phyloP scores from a whole-genome alignment of 2,329 filamentous ascomycete genomes.

The Phyllosticta capitalensis region DNA sequence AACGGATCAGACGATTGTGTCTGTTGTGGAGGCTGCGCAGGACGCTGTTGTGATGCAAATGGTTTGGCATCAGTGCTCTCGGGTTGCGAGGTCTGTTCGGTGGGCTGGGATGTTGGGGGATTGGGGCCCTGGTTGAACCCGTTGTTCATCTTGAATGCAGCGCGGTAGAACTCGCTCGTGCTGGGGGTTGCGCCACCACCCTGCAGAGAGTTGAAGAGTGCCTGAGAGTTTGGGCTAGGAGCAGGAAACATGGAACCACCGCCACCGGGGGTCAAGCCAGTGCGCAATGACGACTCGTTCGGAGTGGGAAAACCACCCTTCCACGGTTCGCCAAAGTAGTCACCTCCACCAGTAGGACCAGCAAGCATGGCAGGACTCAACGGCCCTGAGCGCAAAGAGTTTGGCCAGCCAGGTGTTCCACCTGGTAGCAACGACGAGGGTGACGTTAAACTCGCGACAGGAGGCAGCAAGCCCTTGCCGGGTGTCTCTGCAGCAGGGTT shows the following conservation, averaged over 20 bases:
- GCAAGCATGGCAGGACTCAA: conserved; percentile 96
- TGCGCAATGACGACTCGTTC: conserved; percentile 89
- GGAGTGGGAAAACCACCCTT: conserved; percentile 84
- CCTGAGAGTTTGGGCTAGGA: conserved; percentile 77
- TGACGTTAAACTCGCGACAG: conserved; percentile 83
- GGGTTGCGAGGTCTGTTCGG: conserved; percentile 33
- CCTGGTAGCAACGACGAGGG: conserved; percentile 65
- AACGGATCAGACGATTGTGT: conserved; percentile 51
- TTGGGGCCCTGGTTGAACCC: conserved; percentile 29
- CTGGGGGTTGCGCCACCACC: conserved; percentile 78
- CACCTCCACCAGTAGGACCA: conserved; percentile 59
- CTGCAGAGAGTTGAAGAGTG: conserved; percentile 68
- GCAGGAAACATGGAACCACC: conserved; percentile 96
- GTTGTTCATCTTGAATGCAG: conserved; percentile 57
- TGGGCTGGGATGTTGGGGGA: conserved; percentile 35
- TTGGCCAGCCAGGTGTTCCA: conserved; percentile 63
- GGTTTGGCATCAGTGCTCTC: conserved; percentile 40
- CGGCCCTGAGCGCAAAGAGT: conserved; percentile 82
- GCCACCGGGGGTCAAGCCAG: conserved; percentile 85
- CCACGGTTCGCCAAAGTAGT: conserved; percentile 83
- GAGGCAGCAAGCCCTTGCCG: conserved; percentile 69
- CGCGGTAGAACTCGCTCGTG: conserved; percentile 89
- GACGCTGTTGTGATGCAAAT: conserved; percentile 26
- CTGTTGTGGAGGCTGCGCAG: conserved; percentile 34
- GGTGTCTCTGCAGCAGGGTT: conserved; percentile 64